Evolutionary conservation across 108 stramenopile species (phyloP).

Genomic region (Nitzschia sp.): DNA sequence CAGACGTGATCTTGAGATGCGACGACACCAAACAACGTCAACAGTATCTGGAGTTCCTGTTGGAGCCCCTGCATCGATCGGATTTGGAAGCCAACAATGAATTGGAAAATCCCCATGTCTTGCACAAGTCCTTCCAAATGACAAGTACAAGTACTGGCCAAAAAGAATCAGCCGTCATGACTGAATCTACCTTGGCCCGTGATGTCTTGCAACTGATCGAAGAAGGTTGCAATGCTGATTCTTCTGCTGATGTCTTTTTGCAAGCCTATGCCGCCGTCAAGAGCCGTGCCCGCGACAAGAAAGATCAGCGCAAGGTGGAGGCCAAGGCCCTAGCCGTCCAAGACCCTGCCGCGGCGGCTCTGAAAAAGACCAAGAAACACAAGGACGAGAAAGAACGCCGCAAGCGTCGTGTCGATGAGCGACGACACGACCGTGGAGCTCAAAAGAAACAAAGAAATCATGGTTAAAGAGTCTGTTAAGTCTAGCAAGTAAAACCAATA

Average conservation of each 20-base stretch:
- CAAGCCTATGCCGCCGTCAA: slow-evolving; percentile 73
- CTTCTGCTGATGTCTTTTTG: slow-evolving; percentile 54
- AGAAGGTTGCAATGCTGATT: slow-evolving; percentile 58
- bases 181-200: slow-evolving; percentile 56
- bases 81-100: slow-evolving; percentile 65
- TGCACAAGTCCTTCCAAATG: too few relatives aligned
- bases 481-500: neutral
- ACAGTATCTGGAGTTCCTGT: slow-evolving; percentile 73
- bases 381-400: slow-evolving; percentile 63
- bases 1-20: slow-evolving; percentile 31
- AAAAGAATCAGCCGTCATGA: neutral
- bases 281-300: slow-evolving; percentile 63
- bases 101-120: slow-evolving; percentile 22
- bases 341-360: slow-evolving; percentile 66
- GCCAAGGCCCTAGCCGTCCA: slow-evolving; percentile 67
- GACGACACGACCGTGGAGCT: slow-evolving; percentile 47
- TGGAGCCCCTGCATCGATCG: slow-evolving; percentile 80
- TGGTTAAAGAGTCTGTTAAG: neutral
- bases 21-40: neutral
- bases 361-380: slow-evolving; percentile 76
- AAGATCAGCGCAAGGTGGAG: slow-evolving; percentile 68
- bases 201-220: slow-evolving; percentile 79
- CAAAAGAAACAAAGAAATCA: slow-evolving; percentile 31
- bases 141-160: neutral
- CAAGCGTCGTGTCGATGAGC: slow-evolving; percentile 74